These are phyloP conservation scores for Nitzschia sp. DNA, from an alignment of 108 stramenopile genomes.

Conservation along the genomic window DNA sequence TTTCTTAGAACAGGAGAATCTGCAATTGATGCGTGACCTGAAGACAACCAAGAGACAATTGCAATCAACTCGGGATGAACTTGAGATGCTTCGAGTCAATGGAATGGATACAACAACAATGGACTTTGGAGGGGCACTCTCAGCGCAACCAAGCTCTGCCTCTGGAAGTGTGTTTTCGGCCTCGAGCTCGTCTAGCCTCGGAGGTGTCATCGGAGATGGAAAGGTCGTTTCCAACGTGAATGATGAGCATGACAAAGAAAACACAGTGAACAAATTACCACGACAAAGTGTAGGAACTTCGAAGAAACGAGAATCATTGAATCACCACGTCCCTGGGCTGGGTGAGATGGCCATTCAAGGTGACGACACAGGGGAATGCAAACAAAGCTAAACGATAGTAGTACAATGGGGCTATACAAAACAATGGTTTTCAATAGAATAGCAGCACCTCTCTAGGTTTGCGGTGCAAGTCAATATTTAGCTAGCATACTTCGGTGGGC, in stretches of 20 bases:
- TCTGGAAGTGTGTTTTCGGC: background rate
- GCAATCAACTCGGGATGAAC: constrained; percentile 42
- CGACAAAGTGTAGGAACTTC: background rate
- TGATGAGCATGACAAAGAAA: background rate
- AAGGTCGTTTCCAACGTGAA: background rate
- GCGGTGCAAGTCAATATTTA: background rate
- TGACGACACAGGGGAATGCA: constrained; percentile 21
- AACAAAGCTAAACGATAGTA: background rate
- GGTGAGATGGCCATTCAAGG: constrained; percentile 8
- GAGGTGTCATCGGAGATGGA: background rate
- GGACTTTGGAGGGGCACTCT: constrained; percentile 34
- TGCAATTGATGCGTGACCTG: constrained; percentile 77
- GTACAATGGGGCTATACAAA: too few species aligned
- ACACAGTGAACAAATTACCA: background rate
- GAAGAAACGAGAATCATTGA: too few species aligned
- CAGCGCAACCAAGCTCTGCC: background rate
- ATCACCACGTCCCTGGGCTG: background rate
- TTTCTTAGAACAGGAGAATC: constrained; percentile 82
- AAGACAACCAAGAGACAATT: constrained; percentile 65
- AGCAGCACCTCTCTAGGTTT: too few species aligned
- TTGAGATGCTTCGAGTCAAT: constrained; percentile 52
- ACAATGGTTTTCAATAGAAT: too few species aligned
- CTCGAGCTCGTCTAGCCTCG: background rate
- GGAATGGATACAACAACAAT: constrained; percentile 33
- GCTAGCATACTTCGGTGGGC: constrained; percentile 1